phyloP scores from a whole-genome alignment of 169 alveolate genomes.

The Eimeria brunetti region DNA sequence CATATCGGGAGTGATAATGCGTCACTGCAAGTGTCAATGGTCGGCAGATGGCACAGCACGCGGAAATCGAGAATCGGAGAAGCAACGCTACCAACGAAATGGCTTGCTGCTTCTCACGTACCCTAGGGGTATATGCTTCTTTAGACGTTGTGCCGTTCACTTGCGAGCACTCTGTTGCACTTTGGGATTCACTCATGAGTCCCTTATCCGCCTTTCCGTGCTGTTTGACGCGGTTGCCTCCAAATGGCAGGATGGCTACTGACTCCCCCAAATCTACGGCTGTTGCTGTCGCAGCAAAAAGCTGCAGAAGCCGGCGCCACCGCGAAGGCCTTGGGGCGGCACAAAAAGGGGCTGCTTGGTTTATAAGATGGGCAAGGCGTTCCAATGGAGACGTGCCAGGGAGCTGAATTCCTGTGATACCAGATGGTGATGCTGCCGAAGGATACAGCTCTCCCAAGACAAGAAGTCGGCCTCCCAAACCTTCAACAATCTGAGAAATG shows the following conservation, averaged over 20 bases:
- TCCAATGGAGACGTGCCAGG: constrained; percentile 25
- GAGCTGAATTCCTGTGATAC: neutral
- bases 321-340: constrained; percentile 57
- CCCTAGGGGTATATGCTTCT: constrained; percentile 8
- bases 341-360: constrained; percentile 48
- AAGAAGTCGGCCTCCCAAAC: constrained; percentile 62
- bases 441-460: constrained; percentile 20
- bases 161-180: neutral
- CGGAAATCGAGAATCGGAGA: constrained; percentile 30
- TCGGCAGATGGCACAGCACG: constrained; percentile 51
- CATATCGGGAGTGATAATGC: neutral
- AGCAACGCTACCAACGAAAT: constrained; percentile 36
- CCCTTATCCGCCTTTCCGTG: neutral
- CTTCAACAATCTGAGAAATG: constrained; percentile 47
- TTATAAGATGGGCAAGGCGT: constrained; percentile 27
- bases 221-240: neutral
- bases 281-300: constrained; percentile 63
- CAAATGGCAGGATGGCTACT: neutral
- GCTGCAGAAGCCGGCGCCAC: constrained; percentile 63
- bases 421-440: neutral
- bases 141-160: neutral
- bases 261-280: constrained; percentile 51
- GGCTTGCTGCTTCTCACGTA: constrained; percentile 5
- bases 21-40: constrained; percentile 26
- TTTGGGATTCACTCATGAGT: neutral